Evolutionary conservation across 2,329 filamentous ascomycete genomes (phyloP), one percentile per base, ranked within the genome.

Genomic region (Ophiosphaerella narmari): DNA sequence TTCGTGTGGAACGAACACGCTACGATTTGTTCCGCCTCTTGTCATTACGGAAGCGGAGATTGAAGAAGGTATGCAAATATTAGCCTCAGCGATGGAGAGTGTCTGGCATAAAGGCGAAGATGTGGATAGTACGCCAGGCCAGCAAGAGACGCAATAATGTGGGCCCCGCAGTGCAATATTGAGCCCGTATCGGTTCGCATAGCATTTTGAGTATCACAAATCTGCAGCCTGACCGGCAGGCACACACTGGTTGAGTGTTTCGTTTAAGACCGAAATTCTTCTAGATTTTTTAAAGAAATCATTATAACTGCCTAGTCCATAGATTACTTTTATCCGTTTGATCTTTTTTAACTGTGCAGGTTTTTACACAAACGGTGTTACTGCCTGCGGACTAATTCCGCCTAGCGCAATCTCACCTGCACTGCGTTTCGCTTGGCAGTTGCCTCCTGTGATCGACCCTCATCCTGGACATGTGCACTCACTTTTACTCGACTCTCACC

Each of bases 1-100:
- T 67, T 97, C 91, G 1, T 93, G 91, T 24, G 94, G 94, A 1
- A 91, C 86, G 26, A 96, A 97, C 70, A 97, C 92, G 7, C 76
- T 99, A 61, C 82, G 94, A 40, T 96, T 99, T 65, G 91, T 97
- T 48, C 94, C 94, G 29, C 89, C 90, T 53, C 77, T 99, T 67
- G 86, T 86, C 5, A 89, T 99, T 50, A 88, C 84, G 1, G 86
- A 90, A 61, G 83, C 82, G 23, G 89, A 97, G 80, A 94, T 97
- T 59, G 79, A 86, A 60, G 80, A 88, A 57, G 91, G 90, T 0
- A 77, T 97, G 72, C 76, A 78, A 36, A 91, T 96, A 45, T 71
- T 97, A 52, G 88, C 87, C 59, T 82, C 90, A 62, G 82, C 85
- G 4, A 82, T 88, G 75, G 74, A 77, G 33, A 81, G 76, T 34